A percentile compares a stretch with the other conserved stretches of the same genome.
These are phyloP conservation scores for Neonectria magnoliae DNA, from an alignment of 2,329 filamentous ascomycete genomes.

Conservation along the genomic window DNA sequence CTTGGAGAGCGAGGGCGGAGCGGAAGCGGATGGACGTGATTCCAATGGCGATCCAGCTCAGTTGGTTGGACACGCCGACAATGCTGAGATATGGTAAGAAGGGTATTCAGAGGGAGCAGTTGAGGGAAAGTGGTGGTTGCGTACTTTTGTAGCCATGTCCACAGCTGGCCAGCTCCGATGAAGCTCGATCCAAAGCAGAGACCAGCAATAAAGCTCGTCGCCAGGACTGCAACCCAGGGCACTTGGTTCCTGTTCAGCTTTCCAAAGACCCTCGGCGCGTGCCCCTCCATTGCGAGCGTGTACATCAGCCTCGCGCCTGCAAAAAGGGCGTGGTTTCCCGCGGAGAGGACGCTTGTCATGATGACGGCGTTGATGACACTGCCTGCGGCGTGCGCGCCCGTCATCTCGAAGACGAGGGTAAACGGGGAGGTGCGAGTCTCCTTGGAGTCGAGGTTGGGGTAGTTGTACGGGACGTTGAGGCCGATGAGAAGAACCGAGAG, in stretches of 20 bases:
- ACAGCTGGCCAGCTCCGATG: slow-evolving; percentile 71
- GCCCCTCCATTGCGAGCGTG: slow-evolving; percentile 52
- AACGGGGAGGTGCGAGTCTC: slow-evolving; percentile 50
- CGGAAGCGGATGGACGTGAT: slow-evolving; percentile 74
- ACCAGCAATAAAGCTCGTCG: slow-evolving; percentile 65
- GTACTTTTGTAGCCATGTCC: slow-evolving; percentile 74
- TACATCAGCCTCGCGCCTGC: slow-evolving; percentile 49
- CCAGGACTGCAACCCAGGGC: slow-evolving; percentile 55
- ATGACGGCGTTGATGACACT: slow-evolving; percentile 70
- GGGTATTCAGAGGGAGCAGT: background rate
- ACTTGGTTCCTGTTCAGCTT: slow-evolving; percentile 48
- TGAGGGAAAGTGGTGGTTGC: slow-evolving; percentile 24
- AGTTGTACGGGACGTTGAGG: slow-evolving; percentile 67
- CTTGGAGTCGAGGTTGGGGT: slow-evolving; percentile 47
- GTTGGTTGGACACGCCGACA: slow-evolving; percentile 73
- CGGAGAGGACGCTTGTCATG: slow-evolving; percentile 50
- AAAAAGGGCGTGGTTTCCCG: slow-evolving; percentile 51
- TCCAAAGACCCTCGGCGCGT: slow-evolving; percentile 66
- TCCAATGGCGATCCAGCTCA: slow-evolving; percentile 73
- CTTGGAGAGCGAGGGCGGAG: slow-evolving; percentile 63
- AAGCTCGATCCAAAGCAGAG: slow-evolving; percentile 73
- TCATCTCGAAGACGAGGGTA: slow-evolving; percentile 69
- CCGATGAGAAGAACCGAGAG: slow-evolving; percentile 58
- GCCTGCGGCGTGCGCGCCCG: slow-evolving; percentile 61
- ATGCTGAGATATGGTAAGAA: slow-evolving; percentile 52